Evolutionary conservation across 257 asterid genomes (phyloP), one percentile per base, ranked within the genome.

Genomic region (Solanum gandarillasii): DNA sequence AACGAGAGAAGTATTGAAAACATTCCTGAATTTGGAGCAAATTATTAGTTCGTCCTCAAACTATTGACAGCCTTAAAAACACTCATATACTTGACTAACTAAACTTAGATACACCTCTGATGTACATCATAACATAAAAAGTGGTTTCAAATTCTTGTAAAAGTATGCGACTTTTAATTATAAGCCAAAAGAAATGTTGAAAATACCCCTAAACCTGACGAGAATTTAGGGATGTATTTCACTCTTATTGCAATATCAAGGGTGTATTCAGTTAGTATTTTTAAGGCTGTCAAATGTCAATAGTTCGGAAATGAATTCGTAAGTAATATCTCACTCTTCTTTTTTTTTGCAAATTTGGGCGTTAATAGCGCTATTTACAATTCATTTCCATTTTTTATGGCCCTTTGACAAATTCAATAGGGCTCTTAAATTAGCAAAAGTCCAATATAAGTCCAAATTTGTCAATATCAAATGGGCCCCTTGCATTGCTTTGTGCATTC

Each of bases 391-490:
- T 27, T 25, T 67, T 73, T 16, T 1, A 20, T 5, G 32, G 14
- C 14, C 65, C 36, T 43, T 43, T 43, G 65, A 41, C 84, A 43
- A n/a, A 25, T 79, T 25, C 65, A 79, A 79, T 27, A 39, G 62
- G 38, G 38, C n/a, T 41, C 84, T 41, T 78, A 78, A 78, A 78
- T 78, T 78, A 12, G 13, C n/a, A 78, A 78, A 38, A n/a, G 62
- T 75, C 83, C 83, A 39, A 76, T 76, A n/a, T 39, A 12, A 39
- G 83, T 25, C 84, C 38, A 41, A 25, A 79, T 79, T 41, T 25
- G 65, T 41, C 84, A 78, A 78, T 79, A 41, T 79, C 84, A 79
- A 79, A 41, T 79, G 84, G 65, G 38, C 84, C 84, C 84, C 84
- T 5, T 7, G 8, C 14, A 27, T 41, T 79, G 84, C 65, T 79